Evolutionary conservation across 306 rosid genomes (phyloP), one percentile per base, ranked within the genome.

Genomic region (Dalbergia oliveri): DNA sequence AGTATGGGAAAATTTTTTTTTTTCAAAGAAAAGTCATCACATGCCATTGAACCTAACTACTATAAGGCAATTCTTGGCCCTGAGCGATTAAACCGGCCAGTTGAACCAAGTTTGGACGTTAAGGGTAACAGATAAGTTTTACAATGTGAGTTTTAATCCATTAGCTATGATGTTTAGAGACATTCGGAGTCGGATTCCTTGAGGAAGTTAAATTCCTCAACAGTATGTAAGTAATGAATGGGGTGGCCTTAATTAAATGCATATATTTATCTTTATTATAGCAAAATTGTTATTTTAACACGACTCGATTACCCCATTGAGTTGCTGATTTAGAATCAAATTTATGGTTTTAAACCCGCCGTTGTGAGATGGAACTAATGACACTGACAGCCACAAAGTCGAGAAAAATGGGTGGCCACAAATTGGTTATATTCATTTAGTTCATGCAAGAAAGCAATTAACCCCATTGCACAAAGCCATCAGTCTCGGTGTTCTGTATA

Each of bases 11-110:
- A 57, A 21, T 7, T 53, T 15, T 53, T n/a, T 14, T 16, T 81
- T 60, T 60, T n/a, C 9, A 39, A 43, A 50, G 49, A 64, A 15
- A 67, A 62, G 57, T 12, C 16, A 15, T 21, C 57, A 49, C 82
- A 73, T 83, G 91, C 67, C 62, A 78, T 79, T 86, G 77, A 81
- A 75, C 88, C 89, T 81, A 88, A 85, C 88, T 67, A 37, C 11
- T 34, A 45, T 63, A 72, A 31, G 66, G 43, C 54, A 51, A 33
- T 51, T 66, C 62, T n/a, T 43, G 34, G 33, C 26, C 49, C 16
- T 58, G 9, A 33, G n/a, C 6, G 58, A 35, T 34, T 54, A 39
- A 51, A 41, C 57, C 14, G 21, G 13, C 50, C 73, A 65, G 66
- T 53, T 41, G 53, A 23, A 37, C 6, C 37, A 10, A 72, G 72